Base-by-base conservation (phyloP, 2,329 filamentous ascomycete species). In the Cladosporium phlei region DNA sequence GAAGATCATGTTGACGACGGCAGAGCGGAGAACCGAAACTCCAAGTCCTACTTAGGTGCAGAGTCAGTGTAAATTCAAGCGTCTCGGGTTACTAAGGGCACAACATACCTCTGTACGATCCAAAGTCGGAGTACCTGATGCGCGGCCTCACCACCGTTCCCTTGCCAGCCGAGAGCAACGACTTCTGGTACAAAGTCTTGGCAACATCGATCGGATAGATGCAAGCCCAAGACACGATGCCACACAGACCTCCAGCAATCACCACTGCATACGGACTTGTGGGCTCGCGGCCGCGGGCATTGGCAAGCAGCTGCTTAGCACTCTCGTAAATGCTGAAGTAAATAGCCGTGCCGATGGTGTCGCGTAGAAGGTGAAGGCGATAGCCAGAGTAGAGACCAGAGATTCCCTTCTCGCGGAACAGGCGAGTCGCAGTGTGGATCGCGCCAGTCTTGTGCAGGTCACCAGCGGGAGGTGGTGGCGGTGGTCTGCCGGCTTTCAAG, bases 241-340 rank as follows among this genome's bases (percentile, higher is more conserved):
- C 88, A 63, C 88, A 93, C 46, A 91, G 71, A 19, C 85, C 88
- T 45, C 88, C 88, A 16, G 88, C 86, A 38, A 83, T 73, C 11
- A 90, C 78, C 24, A 93, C 86, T 12, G 87, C 84, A 46, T 87
- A 65, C n/a, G 86, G 86, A 59, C 85, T 86, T 38, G 85, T 87
- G n/a, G 86, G 81, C 6, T 83, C 82, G 51, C 77, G 77, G 53
- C 85, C 84, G 38, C 85, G 80, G 53, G 86, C 80, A 12, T 86
- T 88, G 16, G 84, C 86, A 53, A 89, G 77, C 19, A 91, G 69
- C 64, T 93, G 87, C 63, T 94, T 94, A 57, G 82, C 80, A 63
- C 85, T 89, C 67, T 94, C 88, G 64, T 94, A 94, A 22, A 88
- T 90, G 70, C 86, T 87, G 62, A 94, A 94, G 66, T 94, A 94